Base-by-base conservation (phyloP, 495 filamentous ascomycete genomes). In the Filosporella fistucella region DNA sequence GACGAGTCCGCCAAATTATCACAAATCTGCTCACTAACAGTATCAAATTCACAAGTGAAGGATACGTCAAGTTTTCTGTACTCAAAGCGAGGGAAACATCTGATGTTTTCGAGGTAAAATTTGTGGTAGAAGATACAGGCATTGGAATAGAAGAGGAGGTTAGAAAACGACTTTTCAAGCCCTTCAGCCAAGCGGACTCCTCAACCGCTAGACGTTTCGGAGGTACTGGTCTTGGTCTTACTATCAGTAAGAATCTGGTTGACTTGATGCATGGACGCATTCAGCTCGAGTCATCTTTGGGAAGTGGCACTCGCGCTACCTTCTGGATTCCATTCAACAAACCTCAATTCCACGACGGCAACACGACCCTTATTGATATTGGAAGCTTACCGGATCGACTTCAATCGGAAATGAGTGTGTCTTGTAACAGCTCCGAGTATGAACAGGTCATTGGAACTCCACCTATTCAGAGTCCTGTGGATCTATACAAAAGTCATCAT, bases 21-120 rank as follows among this genome's bases (percentile, higher is more conserved):
- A 88, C 84, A 21, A 96, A 94, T 57, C 63, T 96, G 12, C 70
- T 95, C n/a, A 84, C 85, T 8, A 96, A 96, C 57, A 86, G 84
- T 45, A 88, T 91, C 63, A 94, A 95, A 53, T 94, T 95, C 55
- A 94, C 89, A 0, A 80, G 80, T 22, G 68, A 78, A 20, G 90
- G 89, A 1, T 75, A 72, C 44, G 78, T 95, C 10, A 76, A 72
- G 44, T 68, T 81, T 40, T 66, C 59, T 0, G 72, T 77, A 11
- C 47, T 58, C 38, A 71, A 70, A 32, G 67, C 73, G 43, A 62
- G 64, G 14, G 74, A 79, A 49, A 68, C 69, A 6, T 52, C 64
- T 4, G 75, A 78, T 4, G 62, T 57, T 0, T 65, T 75, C 21
- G 64, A 73, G 54, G 68, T 80, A 32, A 73, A 66, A 25, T 89